Evolutionary conservation across 805 yeast species (phyloP), one percentile per base, ranked within the genome.

Genomic region (Cyberlindnera subsufficiens): DNA sequence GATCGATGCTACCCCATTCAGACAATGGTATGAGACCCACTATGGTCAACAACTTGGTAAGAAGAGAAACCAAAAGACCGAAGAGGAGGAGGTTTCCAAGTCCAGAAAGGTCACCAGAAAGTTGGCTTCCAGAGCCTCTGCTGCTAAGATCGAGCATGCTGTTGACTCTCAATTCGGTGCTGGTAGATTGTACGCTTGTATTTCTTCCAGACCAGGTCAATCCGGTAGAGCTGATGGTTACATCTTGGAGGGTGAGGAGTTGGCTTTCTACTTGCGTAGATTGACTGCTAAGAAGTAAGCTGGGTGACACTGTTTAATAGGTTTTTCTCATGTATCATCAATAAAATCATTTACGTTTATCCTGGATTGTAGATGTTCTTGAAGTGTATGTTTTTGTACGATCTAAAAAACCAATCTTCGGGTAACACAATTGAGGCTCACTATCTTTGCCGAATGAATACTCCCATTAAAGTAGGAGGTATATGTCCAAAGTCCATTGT

Each of bases 201-300:
- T 93, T 71, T 89, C 99, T 60, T 93, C 99, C 48, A 89, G 99
- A 83, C 99, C 99, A 74, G 99, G 99, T 76, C 99, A 93, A 83
- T 86, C 96, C 61, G 99, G 99, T 77, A 95, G 99, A 81, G 84
- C 89, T 78, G 99, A 93, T 74, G 99, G 99, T 78, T 93, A 93
- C 95, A 85, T 93, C 78, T 86, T 93, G 74, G 99, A 93, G 82
- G 99, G 99, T 78, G 99, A 93, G 74, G 99, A 93, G 80, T 88
- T 93, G 76, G 98, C 98, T 74, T 93, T 93, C 95, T 93, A 93
- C 96, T 84, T 93, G 75, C 89, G 96, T 85, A 91, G 96, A 88
- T 81, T 93, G 77, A 82, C 96, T 74, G 95, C 96, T 72, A 91
- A 93, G 90, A 93, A 91, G 86, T 91, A 89, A 83, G 40, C 32